Conservation (phyloP, 768 basidiomycete genomes). For the Leucocoprinus sp. region DNA sequence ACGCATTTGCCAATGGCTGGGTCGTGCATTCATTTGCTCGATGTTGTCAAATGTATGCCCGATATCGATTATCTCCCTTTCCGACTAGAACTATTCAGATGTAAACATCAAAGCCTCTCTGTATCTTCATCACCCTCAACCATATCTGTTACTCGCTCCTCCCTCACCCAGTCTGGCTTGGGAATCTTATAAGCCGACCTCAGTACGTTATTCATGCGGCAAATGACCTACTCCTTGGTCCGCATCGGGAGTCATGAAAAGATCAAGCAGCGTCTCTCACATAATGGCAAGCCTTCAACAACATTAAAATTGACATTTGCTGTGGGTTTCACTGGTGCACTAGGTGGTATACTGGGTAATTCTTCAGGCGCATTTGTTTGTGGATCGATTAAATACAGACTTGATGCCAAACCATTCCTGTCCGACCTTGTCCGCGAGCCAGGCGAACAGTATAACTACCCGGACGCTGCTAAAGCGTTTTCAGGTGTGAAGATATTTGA, state of each 20-base stretch:
- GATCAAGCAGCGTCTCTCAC: constrained; percentile 51
- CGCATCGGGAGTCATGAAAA: constrained; percentile 79
- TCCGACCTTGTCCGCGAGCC: constrained; percentile 69
- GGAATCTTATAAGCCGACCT: constrained; percentile 75
- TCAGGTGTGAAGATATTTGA: constrained; percentile 59
- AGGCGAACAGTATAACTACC: constrained; percentile 68
- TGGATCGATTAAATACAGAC: not conserved
- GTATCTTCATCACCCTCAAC: constrained; percentile 55
- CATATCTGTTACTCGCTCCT: constrained; percentile 51
- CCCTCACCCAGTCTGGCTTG: constrained; percentile 60
- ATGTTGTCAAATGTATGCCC: constrained; percentile 72
- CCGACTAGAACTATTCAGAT: constrained; percentile 37
- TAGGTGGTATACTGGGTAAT: constrained; percentile 82
- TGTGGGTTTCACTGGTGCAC: constrained; percentile 65
- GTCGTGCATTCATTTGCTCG: constrained; percentile 73
- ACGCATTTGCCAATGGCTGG: constrained; percentile 58
- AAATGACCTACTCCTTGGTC: constrained; percentile 89
- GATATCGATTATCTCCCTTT: not conserved
- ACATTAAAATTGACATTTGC: constrained; percentile 49
- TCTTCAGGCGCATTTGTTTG: constrained; percentile 49
- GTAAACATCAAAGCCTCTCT: constrained; percentile 53
- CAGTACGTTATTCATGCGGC: constrained; percentile 74
- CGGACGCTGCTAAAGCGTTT: constrained; percentile 63
- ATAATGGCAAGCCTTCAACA: constrained; percentile 43
- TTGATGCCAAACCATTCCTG: constrained; percentile 51